Base-by-base conservation (phyloP, 2,329 filamentous ascomycete genomes). In the Fusarium dlaminii region DNA sequence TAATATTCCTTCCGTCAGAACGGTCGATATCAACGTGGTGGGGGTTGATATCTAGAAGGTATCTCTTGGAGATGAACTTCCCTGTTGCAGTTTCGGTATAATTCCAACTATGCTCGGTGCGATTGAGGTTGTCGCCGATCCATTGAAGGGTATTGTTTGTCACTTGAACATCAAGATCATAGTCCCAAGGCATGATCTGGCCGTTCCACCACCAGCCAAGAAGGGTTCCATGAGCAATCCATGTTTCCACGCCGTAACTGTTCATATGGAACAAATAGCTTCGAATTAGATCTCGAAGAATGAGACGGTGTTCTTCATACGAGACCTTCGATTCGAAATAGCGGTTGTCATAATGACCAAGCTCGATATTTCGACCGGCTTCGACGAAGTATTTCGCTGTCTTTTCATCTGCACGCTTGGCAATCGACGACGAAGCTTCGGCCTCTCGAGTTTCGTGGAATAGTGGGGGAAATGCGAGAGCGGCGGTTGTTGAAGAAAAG, bases 201-300 rank as follows among this genome's bases (percentile, higher is more conserved):
- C 86, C 88, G 80, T 94, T 96, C 94, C 94, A 97, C 93, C 93
- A 96, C 94, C 94, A 97, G 18, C 94, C 94, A 29, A 97, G 85
- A 56, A 96, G 84, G 9, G 94, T 95, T 55, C 94, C 94, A 81
- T 97, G 94, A 43, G 94, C 94, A 67, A 97, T 90, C 94, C 94
- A 96, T 1, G 94, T 96, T 82, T 96, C 93, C 70, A 94, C 83
- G 12, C 90, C 89, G 61, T 91, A 86, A 24, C 88, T 85, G 49
- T 86, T 84, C 81, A 93, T 92, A 63, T 89, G 90, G 51, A 87
- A 86, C 49, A 96, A 87, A 83, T 96, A 96, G 58, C 93, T 91
- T 71, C 91, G 89, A 73, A 95, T 89, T 74, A 96, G 90, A 80
- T 93, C 88, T 56, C 87, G 87, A 63, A 96, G 87, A 11, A 90